Evolutionary conservation across 148 eudicot species (phyloP).

Genomic region (Amaranthus hypochondriacus): DNA sequence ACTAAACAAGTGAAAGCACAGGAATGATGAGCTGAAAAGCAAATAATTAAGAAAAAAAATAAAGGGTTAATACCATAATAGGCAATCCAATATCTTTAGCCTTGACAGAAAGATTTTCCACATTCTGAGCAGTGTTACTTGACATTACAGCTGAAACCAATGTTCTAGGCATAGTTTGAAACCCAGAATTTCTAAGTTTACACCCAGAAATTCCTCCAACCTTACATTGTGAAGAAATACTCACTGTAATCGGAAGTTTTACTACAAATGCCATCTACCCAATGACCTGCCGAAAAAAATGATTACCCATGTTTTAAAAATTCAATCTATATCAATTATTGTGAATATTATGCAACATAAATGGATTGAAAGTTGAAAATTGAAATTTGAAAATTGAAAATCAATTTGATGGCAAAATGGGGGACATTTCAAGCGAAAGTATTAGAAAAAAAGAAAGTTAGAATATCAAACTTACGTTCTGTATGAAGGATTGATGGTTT

Average conservation of each 20-base stretch:
- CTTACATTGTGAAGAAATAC: constrained; percentile 19
- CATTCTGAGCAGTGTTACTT: constrained; percentile 20
- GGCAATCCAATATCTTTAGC: constrained; percentile 31
- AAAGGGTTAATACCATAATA: constrained; percentile 32
- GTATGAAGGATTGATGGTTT: too few relatives aligned
- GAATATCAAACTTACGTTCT: too few relatives aligned
- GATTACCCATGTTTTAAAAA: constrained; percentile 3
- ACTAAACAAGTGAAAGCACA: not conserved
- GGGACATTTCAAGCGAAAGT: too few relatives aligned
- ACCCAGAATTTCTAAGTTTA: constrained; percentile 10
- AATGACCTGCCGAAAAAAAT: constrained; percentile 19
- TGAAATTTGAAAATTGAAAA: too few relatives aligned
- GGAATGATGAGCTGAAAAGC: not conserved
- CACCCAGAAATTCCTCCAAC: constrained; percentile 18
- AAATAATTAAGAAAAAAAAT: not conserved
- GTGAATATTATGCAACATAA: not conserved
- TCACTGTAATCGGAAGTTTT: constrained; percentile 21
- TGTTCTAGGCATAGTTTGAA: constrained; percentile 14
- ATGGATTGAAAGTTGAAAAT: too few relatives aligned
- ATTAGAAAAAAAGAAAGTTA: too few relatives aligned
- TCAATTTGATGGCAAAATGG: too few relatives aligned
- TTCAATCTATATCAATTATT: not conserved
- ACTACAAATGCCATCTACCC: constrained; percentile 31
- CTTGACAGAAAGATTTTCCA: constrained; percentile 25
- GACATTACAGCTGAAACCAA: constrained; percentile 23